Evolutionary conservation across 352 stramenopile species (phyloP).

Genomic region (Phytophthora tentaculata): DNA sequence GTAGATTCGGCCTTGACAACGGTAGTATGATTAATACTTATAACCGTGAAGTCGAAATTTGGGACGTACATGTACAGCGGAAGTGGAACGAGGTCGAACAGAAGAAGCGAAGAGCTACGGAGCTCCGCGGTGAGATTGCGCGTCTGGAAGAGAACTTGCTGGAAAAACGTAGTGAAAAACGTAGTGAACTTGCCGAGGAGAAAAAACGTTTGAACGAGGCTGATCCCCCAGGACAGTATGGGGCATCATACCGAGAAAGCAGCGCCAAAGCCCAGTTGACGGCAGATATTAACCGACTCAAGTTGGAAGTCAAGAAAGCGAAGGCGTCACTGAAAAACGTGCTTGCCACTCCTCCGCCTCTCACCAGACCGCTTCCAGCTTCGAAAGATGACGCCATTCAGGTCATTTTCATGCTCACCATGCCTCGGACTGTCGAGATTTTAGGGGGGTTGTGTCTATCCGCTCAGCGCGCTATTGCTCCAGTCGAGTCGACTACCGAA

Average conservation of each 20-base stretch:
- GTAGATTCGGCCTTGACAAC: constrained; percentile 23
- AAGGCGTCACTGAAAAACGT: background rate
- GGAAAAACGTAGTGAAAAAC: background rate
- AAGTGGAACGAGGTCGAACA: constrained; percentile 28
- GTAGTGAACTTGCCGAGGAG: constrained; percentile 9
- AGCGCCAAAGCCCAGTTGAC: background rate
- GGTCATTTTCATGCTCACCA: constrained; percentile 53
- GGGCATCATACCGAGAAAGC: background rate
- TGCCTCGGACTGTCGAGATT: constrained; percentile 45
- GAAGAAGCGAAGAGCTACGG: constrained; percentile 20
- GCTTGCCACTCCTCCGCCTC: constrained; percentile 31
- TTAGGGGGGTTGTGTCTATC: constrained; percentile 41
- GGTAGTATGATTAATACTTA: constrained; percentile 10
- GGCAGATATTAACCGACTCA: background rate
- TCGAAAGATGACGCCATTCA: constrained; percentile 29
- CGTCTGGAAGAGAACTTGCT: background rate
- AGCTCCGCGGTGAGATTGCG: constrained; percentile 16
- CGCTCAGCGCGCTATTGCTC: constrained; percentile 41
- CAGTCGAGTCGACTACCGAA: constrained; percentile 1
- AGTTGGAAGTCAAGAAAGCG: background rate
- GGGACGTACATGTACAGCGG: constrained; percentile 11
- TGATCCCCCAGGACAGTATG: background rate
- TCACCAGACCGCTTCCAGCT: constrained; percentile 42
- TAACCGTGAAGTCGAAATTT: constrained; percentile 14
- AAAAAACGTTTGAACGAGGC: constrained; percentile 1